Base-by-base conservation (phyloP, 148 eudicot genomes). In the Silene conica region DNA sequence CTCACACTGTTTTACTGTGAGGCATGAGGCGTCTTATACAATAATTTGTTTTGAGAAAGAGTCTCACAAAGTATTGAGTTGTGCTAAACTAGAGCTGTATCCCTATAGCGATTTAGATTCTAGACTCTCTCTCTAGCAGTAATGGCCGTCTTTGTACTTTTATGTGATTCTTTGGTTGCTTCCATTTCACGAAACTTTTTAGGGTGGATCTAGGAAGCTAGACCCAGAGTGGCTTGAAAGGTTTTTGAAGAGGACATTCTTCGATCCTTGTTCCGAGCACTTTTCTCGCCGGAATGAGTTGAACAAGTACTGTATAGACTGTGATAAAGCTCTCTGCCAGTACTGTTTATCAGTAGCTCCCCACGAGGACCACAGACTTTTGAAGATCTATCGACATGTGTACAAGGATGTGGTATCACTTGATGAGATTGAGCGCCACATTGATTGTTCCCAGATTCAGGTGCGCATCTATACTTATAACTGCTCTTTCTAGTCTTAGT, bases 361-460 rank as follows among this genome's bases (percentile, higher is more conserved):
- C 28, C 89, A 87, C 73, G 74, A 58, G 15, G 66, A 67, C 21
- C 89, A 87, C 52, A 74, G 71, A 45, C 66, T 82, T 31, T 63
- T 85, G 66, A 86, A 85, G 56, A 76, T 89, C 12, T 82, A 85
- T 80, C 76, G 87, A 11, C 87, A 89, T 86, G 85, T 81, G 50
- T 82, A 84, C 81, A 83, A 84, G 79, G 86, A 84, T 52, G 89
- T 80, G 60, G 87, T 88, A 22, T 87, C 84, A 14, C 58, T 82
- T 31, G 73, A 71, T 14, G 85, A 82, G 75, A 84, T 90, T 61
- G 81, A 65, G 66, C 76, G 26, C 8, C 83, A 79, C 46, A 76
- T 90, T 28, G 86, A 90, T 69, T 86, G 89, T 45, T 60, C 83
- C 2, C 70, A 65, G 23, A 87, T 90, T 70, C 91, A 90, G 95